These are phyloP conservation scores for Thalassiosira livingstoniorum DNA, from an alignment of 352 stramenopile genomes.

Conservation along the genomic window DNA sequence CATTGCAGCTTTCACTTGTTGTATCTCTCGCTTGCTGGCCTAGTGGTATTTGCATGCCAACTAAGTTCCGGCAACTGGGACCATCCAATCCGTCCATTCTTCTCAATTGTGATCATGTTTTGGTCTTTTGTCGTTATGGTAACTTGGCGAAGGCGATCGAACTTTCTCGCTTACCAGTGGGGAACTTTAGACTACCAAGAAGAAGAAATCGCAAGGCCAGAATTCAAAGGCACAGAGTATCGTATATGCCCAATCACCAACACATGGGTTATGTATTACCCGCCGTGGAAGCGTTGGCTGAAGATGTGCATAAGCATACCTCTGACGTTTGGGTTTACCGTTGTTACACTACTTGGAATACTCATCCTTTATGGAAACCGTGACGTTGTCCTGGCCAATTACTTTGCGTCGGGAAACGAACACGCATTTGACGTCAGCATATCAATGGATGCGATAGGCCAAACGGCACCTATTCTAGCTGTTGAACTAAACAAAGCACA, in stretches of 20 bases:
- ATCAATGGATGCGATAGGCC: conserved; percentile 64
- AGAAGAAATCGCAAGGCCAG: conserved; percentile 81
- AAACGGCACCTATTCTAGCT: conserved; percentile 61
- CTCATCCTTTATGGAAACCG: conserved; percentile 84
- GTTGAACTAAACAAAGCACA: conserved; percentile 74
- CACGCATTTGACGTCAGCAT: conserved; percentile 63
- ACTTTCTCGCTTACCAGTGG: conserved; percentile 81
- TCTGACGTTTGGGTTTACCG: conserved; percentile 79
- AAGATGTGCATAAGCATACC: conserved; percentile 85
- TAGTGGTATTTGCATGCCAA: conserved; percentile 89
- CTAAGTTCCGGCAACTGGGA: conserved; percentile 73
- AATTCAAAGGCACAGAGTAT: conserved; percentile 82
- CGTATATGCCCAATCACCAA: conserved; percentile 73
- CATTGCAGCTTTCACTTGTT: conserved; percentile 95
- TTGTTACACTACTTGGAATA: conserved; percentile 76
- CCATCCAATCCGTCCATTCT: conserved; percentile 72
- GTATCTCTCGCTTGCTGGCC: conserved; percentile 89
- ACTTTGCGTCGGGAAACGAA: conserved; percentile 65
- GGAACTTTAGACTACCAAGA: conserved; percentile 85
- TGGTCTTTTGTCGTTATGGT: conserved; percentile 86
- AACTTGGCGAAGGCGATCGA: conserved; percentile 80
- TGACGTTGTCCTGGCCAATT: conserved; percentile 82
- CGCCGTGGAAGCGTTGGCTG: conserved; percentile 84
- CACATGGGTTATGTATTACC: conserved; percentile 82
- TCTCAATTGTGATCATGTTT: conserved; percentile 80